Percentiles rank a stretch among this genome's conserved stretches.
These are phyloP conservation scores for Zea mays DNA, from an alignment of 176 grass and related monocot genomes.

Conservation along the genomic window Zm-B73-REFERENCE-NAM-5.0 NC_050097.1:3465501-3466000, in stretches of 20 bases:
- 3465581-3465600: conserved; percentile 72
- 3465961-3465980: no score
- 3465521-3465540: background rate
- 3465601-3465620: conserved; percentile 54
- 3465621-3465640: conserved; percentile 74
- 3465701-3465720: conserved; percentile 64
- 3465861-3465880: no score
- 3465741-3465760: conserved; percentile 59
- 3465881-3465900: no score
- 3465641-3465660: conserved; percentile 56
- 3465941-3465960: no score
- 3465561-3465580: conserved; percentile 30
- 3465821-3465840: no score
- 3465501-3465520: conserved; percentile 58
- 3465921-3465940: no score
- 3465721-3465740: conserved; percentile 86
- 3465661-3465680: conserved; percentile 40
- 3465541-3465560: conserved; percentile 50
- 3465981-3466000: no score
- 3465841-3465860: no score
- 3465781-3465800: conserved; percentile 81
- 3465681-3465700: conserved; percentile 44
- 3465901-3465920: no score
- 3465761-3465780: conserved; percentile 61
- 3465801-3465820: conserved; percentile 40